These are phyloP conservation scores for Sordariomycetes sp. DNA, from an alignment of 2,329 filamentous ascomycete species.

Conservation along the genomic window DNA sequence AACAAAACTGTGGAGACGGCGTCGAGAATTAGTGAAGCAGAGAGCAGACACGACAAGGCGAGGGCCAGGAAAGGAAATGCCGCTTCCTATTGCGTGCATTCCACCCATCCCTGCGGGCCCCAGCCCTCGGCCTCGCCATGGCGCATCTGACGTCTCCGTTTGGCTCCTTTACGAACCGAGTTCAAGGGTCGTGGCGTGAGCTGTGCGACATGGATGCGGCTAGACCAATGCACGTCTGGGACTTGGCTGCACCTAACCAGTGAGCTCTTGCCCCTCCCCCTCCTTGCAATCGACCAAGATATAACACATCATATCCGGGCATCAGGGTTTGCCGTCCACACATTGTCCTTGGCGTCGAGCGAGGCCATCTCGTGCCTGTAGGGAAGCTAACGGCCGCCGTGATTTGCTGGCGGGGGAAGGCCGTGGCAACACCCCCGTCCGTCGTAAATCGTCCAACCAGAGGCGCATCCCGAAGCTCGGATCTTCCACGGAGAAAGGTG, in stretches of 20 bases:
- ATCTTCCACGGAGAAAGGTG: background rate
- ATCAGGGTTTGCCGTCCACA: background rate
- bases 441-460: slow-evolving; percentile 2
- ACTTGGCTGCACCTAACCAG: background rate
- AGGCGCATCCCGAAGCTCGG: background rate
- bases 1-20: background rate
- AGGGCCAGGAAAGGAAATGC: background rate
- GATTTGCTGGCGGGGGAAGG: background rate
- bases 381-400: background rate
- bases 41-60: background rate
- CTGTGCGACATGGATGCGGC: background rate
- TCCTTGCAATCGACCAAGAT: background rate
- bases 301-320: background rate
- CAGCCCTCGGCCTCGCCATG: background rate
- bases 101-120: background rate
- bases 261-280: background rate
- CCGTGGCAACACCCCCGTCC: background rate
- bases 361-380: background rate
- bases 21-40: background rate
- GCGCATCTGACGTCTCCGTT: background rate
- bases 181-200: background rate
- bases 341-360: background rate
- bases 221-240: background rate
- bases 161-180: slow-evolving; percentile 1
- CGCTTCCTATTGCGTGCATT: background rate